Evolutionary conservation across 305 asterid species (phyloP).

Genomic region (Fraxinus ornus): DNA sequence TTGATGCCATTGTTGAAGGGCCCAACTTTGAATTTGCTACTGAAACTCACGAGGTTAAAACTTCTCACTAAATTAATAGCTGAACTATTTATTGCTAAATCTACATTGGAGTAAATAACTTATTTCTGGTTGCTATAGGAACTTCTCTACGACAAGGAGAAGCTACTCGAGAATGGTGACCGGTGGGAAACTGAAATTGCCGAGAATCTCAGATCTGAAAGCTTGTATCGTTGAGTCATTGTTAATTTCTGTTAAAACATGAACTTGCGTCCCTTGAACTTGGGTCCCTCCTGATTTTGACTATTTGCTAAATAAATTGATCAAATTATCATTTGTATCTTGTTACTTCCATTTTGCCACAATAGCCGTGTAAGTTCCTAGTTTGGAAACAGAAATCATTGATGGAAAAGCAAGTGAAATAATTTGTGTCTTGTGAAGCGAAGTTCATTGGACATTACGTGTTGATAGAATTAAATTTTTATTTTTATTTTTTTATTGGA

Average conservation of each 20-base stretch:
- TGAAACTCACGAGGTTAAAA: conserved; percentile 85
- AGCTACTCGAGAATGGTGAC: conserved; percentile 88
- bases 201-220: conserved; percentile 87
- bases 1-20: conserved; percentile 96
- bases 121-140: conserved; percentile 39
- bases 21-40: conserved; percentile 96
- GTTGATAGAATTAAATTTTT: no score
- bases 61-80: background rate
- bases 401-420: background rate
- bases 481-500: no score
- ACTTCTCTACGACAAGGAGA: conserved; percentile 87
- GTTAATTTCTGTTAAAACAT: conserved; percentile 4
- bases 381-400: background rate
- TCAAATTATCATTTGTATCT: background rate
- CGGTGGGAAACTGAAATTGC: conserved; percentile 96
- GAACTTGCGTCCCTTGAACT: background rate
- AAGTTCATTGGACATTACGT: background rate
- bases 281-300: background rate
- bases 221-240: conserved; percentile 62
- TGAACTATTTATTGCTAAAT: background rate
- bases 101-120: background rate
- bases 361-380: background rate
- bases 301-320: background rate
- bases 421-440: background rate
- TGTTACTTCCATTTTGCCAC: background rate